A percentile compares a stretch with the other conserved stretches of the same genome.
phyloP scores from a whole-genome alignment of 805 yeast genomes.

The Sungouiozyma intestinalis region DNA sequence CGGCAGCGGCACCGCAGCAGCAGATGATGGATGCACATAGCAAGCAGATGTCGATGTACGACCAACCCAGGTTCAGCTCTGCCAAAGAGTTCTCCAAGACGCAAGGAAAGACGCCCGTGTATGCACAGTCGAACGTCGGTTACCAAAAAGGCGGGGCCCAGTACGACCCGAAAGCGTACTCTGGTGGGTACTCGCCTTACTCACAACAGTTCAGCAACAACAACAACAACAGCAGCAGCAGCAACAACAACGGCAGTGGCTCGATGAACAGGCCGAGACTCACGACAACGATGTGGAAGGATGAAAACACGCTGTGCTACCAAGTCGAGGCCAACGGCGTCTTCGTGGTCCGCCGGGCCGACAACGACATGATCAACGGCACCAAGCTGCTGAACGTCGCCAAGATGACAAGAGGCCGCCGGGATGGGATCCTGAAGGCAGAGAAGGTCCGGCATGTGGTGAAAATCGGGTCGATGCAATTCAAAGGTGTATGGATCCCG shows the following conservation, averaged over 20 bases:
- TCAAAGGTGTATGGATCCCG: conserved; percentile 87
- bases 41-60: neutral
- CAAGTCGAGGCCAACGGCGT: conserved; percentile 79
- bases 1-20: neutral
- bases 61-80: too few relatives aligned
- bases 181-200: neutral
- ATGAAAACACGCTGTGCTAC: conserved; percentile 73
- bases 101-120: too few relatives aligned
- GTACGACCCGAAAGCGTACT: conserved; percentile 3
- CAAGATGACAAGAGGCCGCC: conserved; percentile 76
- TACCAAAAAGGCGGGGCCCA: too few relatives aligned
- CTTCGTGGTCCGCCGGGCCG: conserved; percentile 74
- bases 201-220: conserved; percentile 7
- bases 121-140: too few relatives aligned
- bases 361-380: conserved; percentile 78
- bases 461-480: conserved; percentile 78
- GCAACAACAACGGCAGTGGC: conserved; percentile 3
- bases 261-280: conserved; percentile 29
- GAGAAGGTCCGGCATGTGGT: conserved; percentile 73
- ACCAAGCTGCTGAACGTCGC: conserved; percentile 76
- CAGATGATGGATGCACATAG: neutral
- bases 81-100: too few relatives aligned
- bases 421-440: conserved; percentile 74
- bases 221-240: conserved; percentile 5
- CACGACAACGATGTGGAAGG: conserved; percentile 87